phyloP scores from a whole-genome alignment of 495 filamentous ascomycete genomes.

The Diplogelasinospora grovesii region DNA sequence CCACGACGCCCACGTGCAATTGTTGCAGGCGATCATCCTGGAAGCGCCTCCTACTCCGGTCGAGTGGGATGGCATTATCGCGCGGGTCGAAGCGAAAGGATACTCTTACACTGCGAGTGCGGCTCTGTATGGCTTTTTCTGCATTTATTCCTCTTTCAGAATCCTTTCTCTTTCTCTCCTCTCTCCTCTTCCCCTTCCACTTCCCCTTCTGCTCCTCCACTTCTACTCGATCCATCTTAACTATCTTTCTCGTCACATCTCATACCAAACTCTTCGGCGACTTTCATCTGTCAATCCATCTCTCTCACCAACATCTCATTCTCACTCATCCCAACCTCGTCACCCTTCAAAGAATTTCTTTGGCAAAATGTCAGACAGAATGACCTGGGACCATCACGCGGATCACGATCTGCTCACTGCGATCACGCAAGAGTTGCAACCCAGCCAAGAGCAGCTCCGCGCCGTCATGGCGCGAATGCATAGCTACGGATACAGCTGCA shows the following conservation, averaged over 20 bases:
- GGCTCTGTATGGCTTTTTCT: slow-evolving; percentile 19
- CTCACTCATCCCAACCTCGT: background rate
- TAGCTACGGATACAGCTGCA: slow-evolving; percentile 15
- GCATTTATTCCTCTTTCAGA: background rate
- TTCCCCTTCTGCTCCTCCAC: background rate
- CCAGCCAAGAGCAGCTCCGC: slow-evolving; percentile 14
- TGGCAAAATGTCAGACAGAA: slow-evolving; percentile 15
- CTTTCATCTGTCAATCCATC: no score
- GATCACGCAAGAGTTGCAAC: slow-evolving; percentile 13
- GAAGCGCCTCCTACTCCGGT: slow-evolving; percentile 8
- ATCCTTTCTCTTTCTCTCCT: background rate
- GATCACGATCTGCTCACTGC: slow-evolving; percentile 20
- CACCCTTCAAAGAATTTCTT: no score
- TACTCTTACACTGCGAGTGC: slow-evolving; percentile 24
- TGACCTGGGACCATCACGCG: slow-evolving; percentile 25
- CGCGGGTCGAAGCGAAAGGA: slow-evolving; percentile 9
- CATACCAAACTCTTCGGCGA: no score
- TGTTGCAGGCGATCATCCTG: slow-evolving; percentile 24
- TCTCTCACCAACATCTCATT: background rate
- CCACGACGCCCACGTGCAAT: slow-evolving; percentile 23
- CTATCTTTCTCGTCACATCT: no score
- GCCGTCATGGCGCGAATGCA: slow-evolving; percentile 16
- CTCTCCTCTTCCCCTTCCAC: background rate
- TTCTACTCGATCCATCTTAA: no score
- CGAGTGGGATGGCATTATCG: slow-evolving; percentile 21